phyloP scores from a whole-genome alignment of 2,329 filamentous ascomycete species.

The Alternaria ventricosa region DNA sequence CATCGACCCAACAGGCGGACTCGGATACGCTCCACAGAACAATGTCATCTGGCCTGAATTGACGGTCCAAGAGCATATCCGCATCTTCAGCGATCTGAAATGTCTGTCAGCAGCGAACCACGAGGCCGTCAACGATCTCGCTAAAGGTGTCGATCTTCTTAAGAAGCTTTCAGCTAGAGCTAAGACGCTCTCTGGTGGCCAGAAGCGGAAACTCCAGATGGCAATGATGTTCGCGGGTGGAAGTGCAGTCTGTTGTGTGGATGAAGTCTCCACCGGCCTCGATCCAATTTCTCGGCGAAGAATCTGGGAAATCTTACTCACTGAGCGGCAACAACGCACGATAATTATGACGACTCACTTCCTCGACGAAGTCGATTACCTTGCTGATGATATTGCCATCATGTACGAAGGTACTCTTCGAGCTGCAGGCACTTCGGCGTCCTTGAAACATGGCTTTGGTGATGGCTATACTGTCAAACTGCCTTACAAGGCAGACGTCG shows the following conservation, averaged over 20 bases:
- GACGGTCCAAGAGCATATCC: slow-evolving; percentile 83
- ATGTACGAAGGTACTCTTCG: slow-evolving; percentile 83
- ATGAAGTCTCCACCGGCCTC: slow-evolving; percentile 90
- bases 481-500: slow-evolving; percentile 37
- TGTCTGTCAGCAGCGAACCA: slow-evolving; percentile 55
- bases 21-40: slow-evolving; percentile 92
- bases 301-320: slow-evolving; percentile 91
- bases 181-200: slow-evolving; percentile 83
- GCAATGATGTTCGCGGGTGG: slow-evolving; percentile 96
- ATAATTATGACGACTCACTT: slow-evolving; percentile 93
- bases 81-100: slow-evolving; percentile 84
- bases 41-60: slow-evolving; percentile 93
- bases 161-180: slow-evolving; percentile 75
- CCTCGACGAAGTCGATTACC: slow-evolving; percentile 87
- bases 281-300: slow-evolving; percentile 86
- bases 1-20: slow-evolving; percentile 77
- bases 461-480: slow-evolving; percentile 76
- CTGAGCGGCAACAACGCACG: slow-evolving; percentile 80
- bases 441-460: slow-evolving; percentile 81
- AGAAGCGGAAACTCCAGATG: slow-evolving; percentile 90
- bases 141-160: slow-evolving; percentile 74
- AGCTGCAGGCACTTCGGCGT: slow-evolving; percentile 82
- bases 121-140: slow-evolving; percentile 67
- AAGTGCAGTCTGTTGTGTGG: slow-evolving; percentile 85
- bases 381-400: slow-evolving; percentile 88